Percentiles rank a stretch among this genome's conserved stretches.
Evolutionary conservation across 345 rosid genomes (phyloP).

Genomic region (Clausena lansium): DNA sequence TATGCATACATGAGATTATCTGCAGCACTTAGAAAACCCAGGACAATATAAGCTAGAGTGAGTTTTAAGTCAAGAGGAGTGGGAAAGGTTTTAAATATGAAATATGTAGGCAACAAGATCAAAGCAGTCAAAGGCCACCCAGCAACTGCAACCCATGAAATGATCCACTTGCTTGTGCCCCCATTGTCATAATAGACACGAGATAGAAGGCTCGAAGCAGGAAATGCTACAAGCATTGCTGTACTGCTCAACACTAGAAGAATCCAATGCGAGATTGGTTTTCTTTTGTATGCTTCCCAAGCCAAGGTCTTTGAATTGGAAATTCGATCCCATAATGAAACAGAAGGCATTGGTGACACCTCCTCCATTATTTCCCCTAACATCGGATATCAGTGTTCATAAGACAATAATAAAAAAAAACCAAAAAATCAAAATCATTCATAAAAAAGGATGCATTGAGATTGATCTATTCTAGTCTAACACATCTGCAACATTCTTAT

Average conservation of each 20-base stretch:
- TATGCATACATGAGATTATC: constrained; percentile 88
- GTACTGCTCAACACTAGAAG: constrained; percentile 49
- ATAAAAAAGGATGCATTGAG: background rate
- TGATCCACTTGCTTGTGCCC: constrained; percentile 89
- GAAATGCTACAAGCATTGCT: constrained; percentile 74
- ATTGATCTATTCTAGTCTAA: background rate
- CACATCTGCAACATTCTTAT: background rate
- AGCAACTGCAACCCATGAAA: constrained; percentile 84
- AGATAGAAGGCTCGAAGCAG: constrained; percentile 74
- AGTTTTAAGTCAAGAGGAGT: constrained; percentile 58
- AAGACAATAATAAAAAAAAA: background rate
- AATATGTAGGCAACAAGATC: constrained; percentile 52
- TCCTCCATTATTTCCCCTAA: constrained; percentile 39
- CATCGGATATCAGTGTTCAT: background rate
- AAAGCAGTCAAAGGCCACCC: constrained; percentile 81
- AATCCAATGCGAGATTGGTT: constrained; percentile 75
- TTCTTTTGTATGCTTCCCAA: constrained; percentile 49
- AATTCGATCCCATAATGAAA: constrained; percentile 33
- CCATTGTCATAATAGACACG: constrained; percentile 75
- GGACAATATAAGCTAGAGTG: constrained; percentile 44
- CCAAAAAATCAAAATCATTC: background rate
- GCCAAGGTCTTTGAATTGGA: constrained; percentile 27
- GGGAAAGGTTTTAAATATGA: constrained; percentile 45
- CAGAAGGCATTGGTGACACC: constrained; percentile 17
- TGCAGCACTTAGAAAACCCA: constrained; percentile 74